phyloP scores from a whole-genome alignment of 2,329 filamentous ascomycete species.

The Colletotrichum paranaense region DNA sequence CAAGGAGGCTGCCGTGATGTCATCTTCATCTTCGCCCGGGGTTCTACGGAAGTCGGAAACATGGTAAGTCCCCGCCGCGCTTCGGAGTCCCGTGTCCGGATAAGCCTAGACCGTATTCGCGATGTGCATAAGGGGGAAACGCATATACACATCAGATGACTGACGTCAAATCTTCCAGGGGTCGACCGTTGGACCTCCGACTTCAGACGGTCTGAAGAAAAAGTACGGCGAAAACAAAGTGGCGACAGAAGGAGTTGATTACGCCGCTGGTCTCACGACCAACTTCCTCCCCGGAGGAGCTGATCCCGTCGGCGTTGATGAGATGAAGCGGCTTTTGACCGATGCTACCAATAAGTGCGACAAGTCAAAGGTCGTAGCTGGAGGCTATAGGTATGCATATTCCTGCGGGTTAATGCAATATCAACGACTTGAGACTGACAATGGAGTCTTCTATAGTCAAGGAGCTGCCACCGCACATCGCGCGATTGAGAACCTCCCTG shows the following conservation, averaged over 20 bases:
- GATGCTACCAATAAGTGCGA: conserved; percentile 49
- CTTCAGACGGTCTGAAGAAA: conserved; percentile 34
- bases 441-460: conserved; percentile 40
- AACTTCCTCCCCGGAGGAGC: conserved; percentile 48
- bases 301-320: conserved; percentile 42
- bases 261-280: conserved; percentile 44
- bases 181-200: conserved; percentile 32
- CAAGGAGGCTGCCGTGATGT: conserved; percentile 35
- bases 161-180: conserved; percentile 27
- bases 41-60: conserved; percentile 51
- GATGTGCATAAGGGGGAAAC: background rate
- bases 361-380: conserved; percentile 47
- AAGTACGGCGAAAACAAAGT: conserved; percentile 37
- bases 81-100: conserved; percentile 30
- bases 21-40: conserved; percentile 54
- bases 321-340: conserved; percentile 46
- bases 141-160: background rate
- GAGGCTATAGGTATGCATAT: conserved; percentile 47
- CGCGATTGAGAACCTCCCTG: conserved; percentile 38
- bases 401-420: background rate
- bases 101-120: conserved; percentile 39
- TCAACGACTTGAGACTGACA: background rate
- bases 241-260: conserved; percentile 45
- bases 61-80: conserved; percentile 42
- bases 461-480: conserved; percentile 43